Percentiles rank a stretch among this genome's conserved stretches.
Conservation (phyloP, 768 basidiomycete species). For the Cystobasidium ongulense region DNA sequence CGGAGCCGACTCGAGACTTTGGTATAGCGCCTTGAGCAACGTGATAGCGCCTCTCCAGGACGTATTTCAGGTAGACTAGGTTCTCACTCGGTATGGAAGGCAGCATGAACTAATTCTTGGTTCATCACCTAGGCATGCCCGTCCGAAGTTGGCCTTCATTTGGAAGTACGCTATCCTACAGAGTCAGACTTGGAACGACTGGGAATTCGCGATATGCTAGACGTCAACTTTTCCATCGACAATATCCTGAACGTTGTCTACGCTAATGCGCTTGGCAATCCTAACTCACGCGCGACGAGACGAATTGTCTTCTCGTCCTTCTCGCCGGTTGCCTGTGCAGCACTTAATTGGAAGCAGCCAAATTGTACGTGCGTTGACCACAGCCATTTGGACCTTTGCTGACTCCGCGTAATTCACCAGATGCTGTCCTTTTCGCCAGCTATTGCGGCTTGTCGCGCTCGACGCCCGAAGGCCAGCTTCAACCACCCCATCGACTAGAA, state of each 20-base stretch:
- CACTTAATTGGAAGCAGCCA: slow-evolving; percentile 97
- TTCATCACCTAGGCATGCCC: slow-evolving; percentile 48
- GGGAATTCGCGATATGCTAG: slow-evolving; percentile 53
- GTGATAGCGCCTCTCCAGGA: slow-evolving; percentile 62
- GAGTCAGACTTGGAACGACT: slow-evolving; percentile 49
- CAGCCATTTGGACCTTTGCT: background rate
- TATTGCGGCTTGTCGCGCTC: slow-evolving; percentile 62
- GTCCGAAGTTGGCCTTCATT: slow-evolving; percentile 58
- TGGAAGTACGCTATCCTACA: slow-evolving; percentile 74
- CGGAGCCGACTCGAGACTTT: slow-evolving; percentile 42
- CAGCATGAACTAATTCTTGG: slow-evolving; percentile 50
- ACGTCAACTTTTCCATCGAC: slow-evolving; percentile 76
- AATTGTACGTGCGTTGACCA: slow-evolving; percentile 58
- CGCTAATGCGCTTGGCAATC: slow-evolving; percentile 50
- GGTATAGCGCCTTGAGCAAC: slow-evolving; percentile 44
- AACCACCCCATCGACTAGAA: slow-evolving; percentile 45
- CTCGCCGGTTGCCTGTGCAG: slow-evolving; percentile 77
- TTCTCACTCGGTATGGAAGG: background rate
- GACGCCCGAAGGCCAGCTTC: slow-evolving; percentile 37
- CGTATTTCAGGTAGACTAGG: slow-evolving; percentile 61
- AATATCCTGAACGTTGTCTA: slow-evolving; percentile 75
- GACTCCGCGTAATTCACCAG: slow-evolving; percentile 46
- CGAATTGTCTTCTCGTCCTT: slow-evolving; percentile 81
- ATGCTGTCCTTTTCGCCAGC: slow-evolving; percentile 90
- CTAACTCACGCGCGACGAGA: slow-evolving; percentile 47